phyloP scores from a whole-genome alignment of 2,329 filamentous ascomycete species.

The Pseudocercospora fuligena region DNA sequence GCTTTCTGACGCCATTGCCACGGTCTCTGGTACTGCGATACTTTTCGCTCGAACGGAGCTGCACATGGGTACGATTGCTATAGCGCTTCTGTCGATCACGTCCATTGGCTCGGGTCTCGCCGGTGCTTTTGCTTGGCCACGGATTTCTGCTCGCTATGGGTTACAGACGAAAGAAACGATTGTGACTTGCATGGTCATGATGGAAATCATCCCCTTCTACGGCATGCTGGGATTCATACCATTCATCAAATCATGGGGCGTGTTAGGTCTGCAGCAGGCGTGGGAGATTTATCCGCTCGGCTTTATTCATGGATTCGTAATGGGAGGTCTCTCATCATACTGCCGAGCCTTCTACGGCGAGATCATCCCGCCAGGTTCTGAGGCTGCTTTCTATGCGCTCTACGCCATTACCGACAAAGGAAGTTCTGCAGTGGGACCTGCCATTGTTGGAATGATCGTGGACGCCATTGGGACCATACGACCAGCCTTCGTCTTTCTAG shows the following conservation, averaged over 20 bases:
- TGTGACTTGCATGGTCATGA: constrained; percentile 78
- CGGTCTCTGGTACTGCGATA: constrained; percentile 90
- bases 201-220: constrained; percentile 89
- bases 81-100: constrained; percentile 88
- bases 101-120: constrained; percentile 82
- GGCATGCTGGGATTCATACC: constrained; percentile 83
- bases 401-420: constrained; percentile 97
- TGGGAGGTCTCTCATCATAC: constrained; percentile 85
- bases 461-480: constrained; percentile 59
- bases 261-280: constrained; percentile 79
- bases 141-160: constrained; percentile 68
- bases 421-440: constrained; percentile 85
- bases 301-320: constrained; percentile 83
- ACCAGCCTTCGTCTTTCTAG: constrained; percentile 82
- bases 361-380: constrained; percentile 86
- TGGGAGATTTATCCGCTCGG: constrained; percentile 94
- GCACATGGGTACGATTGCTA: constrained; percentile 81
- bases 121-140: constrained; percentile 86
- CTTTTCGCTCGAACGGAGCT: constrained; percentile 91
- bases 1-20: constrained; percentile 88
- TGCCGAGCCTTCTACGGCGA: constrained; percentile 88
- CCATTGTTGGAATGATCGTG: constrained; percentile 86
- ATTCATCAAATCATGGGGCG: constrained; percentile 71
- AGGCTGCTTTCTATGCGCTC: constrained; percentile 90
- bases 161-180: constrained; percentile 81